These are phyloP conservation scores for Colletotrichum sojae DNA, from an alignment of 2,329 filamentous ascomycete species.

Conservation along the genomic window DNA sequence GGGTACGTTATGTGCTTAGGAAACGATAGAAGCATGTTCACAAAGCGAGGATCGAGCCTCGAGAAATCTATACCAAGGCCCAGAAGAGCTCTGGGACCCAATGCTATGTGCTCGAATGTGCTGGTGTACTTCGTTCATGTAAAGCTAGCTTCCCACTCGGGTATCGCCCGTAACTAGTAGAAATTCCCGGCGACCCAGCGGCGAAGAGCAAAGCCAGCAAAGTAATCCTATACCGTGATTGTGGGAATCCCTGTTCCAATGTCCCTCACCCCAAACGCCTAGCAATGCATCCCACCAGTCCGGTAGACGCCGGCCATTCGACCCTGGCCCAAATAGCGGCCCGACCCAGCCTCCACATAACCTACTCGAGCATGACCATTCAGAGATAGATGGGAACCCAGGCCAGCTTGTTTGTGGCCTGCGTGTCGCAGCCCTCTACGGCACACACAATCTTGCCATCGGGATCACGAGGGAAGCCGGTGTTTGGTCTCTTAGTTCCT, in stretches of 20 bases:
- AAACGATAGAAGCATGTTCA: background rate
- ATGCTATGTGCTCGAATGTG: slow-evolving; percentile 13
- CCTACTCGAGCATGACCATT: background rate
- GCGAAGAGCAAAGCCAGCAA: slow-evolving; percentile 17
- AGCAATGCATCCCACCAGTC: slow-evolving; percentile 34
- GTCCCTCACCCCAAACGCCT: slow-evolving; percentile 38
- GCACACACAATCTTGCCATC: slow-evolving; percentile 63
- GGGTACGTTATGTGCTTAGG: too few relatives aligned
- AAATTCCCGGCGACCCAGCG: slow-evolving; percentile 1
- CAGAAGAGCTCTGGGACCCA: background rate
- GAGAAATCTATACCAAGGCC: slow-evolving; percentile 11
- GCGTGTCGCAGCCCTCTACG: slow-evolving; percentile 69
- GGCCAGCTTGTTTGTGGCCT: slow-evolving; percentile 66
- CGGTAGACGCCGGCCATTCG: slow-evolving; percentile 28
- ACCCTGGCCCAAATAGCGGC: background rate
- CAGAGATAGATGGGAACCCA: slow-evolving; percentile 75
- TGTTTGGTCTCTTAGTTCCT: slow-evolving; percentile 49
- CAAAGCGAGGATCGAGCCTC: background rate
- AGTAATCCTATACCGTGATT: slow-evolving; percentile 34
- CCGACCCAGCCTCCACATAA: slow-evolving; percentile 52
- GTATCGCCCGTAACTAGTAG: background rate
- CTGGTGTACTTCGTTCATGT: slow-evolving; percentile 5
- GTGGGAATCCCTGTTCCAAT: slow-evolving; percentile 31
- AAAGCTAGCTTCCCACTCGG: background rate
- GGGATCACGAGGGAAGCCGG: slow-evolving; percentile 33